Evolutionary conservation across 306 rosid species (phyloP).

Genomic region (Gillenia trifoliata): DNA sequence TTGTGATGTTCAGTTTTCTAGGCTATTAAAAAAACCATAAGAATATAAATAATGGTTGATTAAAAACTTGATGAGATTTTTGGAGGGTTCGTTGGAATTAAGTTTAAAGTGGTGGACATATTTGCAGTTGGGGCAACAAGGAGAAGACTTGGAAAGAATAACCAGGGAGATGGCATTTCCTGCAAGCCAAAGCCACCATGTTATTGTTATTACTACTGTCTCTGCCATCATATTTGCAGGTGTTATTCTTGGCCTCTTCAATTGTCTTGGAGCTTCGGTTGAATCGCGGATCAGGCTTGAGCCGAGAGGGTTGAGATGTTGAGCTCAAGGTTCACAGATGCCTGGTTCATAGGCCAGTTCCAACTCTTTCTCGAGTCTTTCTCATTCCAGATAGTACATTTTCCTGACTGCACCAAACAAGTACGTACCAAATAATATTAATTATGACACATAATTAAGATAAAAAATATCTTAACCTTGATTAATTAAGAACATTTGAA

Average conservation of each 20-base stretch:
- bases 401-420: constrained; percentile 32
- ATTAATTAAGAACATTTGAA: no score
- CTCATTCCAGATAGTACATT: constrained; percentile 44
- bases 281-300: background rate
- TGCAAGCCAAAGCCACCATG: constrained; percentile 49
- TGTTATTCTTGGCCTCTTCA: background rate
- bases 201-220: background rate
- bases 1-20: background rate
- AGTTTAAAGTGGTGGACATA: constrained; percentile 27
- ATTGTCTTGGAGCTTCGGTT: background rate
- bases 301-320: constrained; percentile 28
- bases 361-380: constrained; percentile 39
- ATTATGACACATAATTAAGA: background rate
- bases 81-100: constrained; percentile 8
- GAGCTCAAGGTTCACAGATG: constrained; percentile 35
- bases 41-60: no score
- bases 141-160: constrained; percentile 39
- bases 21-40: background rate
- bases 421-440: background rate
- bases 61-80: no score
- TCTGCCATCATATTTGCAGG: background rate
- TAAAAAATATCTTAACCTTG: no score
- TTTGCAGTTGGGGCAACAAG: constrained; percentile 50
- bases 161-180: constrained; percentile 48
- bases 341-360: constrained; percentile 34